Percentiles rank a stretch among this genome's conserved stretches.
These are phyloP conservation scores for Fraxinus pennsylvanica DNA, from an alignment of 257 asterid genomes.

Conservation along the genomic window DNA sequence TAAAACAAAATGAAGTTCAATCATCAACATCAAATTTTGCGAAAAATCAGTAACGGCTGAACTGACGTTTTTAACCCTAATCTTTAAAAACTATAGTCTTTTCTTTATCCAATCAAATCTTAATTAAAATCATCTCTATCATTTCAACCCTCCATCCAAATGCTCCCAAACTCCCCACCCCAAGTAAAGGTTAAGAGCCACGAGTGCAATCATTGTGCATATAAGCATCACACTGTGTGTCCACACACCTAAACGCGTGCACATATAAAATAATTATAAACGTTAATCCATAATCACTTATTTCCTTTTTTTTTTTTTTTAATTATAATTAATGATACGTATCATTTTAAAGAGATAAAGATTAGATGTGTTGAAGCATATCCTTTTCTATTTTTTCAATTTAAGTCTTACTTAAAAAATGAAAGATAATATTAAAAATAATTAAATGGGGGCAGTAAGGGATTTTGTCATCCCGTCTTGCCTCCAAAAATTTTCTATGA, in stretches of 20 bases:
- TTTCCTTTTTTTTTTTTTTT: not conserved
- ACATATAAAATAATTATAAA: not conserved
- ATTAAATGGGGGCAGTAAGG: too few species aligned
- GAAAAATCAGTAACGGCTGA: not conserved
- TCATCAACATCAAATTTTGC: not conserved
- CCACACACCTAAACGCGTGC: conserved; percentile 16
- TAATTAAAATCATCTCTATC: conserved; percentile 37
- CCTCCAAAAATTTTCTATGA: too few species aligned
- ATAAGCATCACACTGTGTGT: conserved; percentile 26
- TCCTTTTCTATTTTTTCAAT: not conserved
- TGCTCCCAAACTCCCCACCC: conserved; percentile 26
- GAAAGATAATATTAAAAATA: too few species aligned
- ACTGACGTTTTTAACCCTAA: not conserved
- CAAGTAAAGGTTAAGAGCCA: conserved; percentile 35
- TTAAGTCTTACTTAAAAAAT: too few species aligned
- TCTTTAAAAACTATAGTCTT: conserved; percentile 2
- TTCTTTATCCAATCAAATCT: conserved; percentile 30
- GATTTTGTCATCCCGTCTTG: too few species aligned
- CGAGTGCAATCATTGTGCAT: conserved; percentile 48
- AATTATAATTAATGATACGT: not conserved
- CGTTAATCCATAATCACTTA: not conserved
- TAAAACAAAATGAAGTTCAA: not conserved
- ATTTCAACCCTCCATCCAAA: conserved; percentile 31
- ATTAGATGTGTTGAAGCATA: not conserved
- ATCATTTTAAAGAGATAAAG: not conserved